Percentiles rank a stretch among this genome's conserved stretches.
Conservation (phyloP, 139 green algal genomes). For the Tetradesmus lagerheimii region DNA sequence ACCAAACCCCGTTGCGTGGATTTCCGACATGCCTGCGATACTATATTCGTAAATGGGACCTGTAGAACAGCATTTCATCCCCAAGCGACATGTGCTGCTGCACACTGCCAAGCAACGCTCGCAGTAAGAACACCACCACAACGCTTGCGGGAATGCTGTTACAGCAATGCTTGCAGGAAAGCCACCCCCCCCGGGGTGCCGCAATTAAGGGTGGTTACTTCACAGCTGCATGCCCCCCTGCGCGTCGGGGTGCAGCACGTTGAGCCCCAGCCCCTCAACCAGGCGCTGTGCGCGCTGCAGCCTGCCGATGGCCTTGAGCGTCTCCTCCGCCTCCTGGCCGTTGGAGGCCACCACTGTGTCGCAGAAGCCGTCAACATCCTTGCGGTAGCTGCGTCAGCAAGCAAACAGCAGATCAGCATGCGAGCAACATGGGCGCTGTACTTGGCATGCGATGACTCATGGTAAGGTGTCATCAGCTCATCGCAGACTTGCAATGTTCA, state of each 20-base stretch:
- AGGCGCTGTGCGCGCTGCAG: conserved; percentile 17
- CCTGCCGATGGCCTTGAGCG: background rate
- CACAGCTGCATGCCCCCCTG: background rate
- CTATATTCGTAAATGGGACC: too few relatives aligned
- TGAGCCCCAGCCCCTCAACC: background rate
- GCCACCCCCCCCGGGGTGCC: too few relatives aligned
- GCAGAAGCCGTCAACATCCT: conserved; percentile 1
- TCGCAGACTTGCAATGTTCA: too few relatives aligned
- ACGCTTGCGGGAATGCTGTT: background rate
- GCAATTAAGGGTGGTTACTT: background rate
- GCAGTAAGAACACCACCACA: too few relatives aligned
- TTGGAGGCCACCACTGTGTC: background rate
- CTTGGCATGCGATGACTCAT: too few relatives aligned
- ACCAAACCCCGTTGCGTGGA: too few relatives aligned
- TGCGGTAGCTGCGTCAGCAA: background rate
- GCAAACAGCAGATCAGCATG: background rate
- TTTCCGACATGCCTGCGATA: too few relatives aligned
- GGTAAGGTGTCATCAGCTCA: too few relatives aligned
- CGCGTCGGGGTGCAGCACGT: conserved; percentile 12
- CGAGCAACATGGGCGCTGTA: too few relatives aligned
- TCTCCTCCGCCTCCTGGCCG: background rate
- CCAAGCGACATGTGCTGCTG: too few relatives aligned
- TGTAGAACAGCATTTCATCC: too few relatives aligned
- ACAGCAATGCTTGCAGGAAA: background rate
- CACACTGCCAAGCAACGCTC: too few relatives aligned